These are phyloP conservation scores for Omphalotus guepiniiformis DNA, from an alignment of 768 basidiomycete species.

Conservation along the genomic window DNA sequence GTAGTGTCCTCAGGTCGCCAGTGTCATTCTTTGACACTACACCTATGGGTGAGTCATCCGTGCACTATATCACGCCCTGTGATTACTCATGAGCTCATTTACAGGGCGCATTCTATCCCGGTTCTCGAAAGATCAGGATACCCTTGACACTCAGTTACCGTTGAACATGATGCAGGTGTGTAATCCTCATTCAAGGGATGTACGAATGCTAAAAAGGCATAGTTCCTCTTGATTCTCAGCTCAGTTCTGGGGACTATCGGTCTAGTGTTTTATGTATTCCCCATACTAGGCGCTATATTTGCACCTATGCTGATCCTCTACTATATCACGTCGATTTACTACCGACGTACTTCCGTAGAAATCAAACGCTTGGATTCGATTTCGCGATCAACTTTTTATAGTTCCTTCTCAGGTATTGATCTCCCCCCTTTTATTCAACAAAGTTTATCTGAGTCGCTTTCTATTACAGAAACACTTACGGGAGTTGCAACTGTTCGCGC, in stretches of 20 bases:
- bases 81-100: neutral
- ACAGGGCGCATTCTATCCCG: slow-evolving; percentile 54
- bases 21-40: slow-evolving; percentile 72
- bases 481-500: slow-evolving; percentile 62
- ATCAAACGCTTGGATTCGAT: slow-evolving; percentile 63
- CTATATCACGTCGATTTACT: slow-evolving; percentile 49
- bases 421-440: neutral
- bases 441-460: neutral
- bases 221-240: slow-evolving; percentile 3
- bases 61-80: neutral
- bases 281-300: slow-evolving; percentile 62
- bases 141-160: slow-evolving; percentile 47
- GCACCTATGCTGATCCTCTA: slow-evolving; percentile 49
- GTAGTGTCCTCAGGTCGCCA: slow-evolving; percentile 55
- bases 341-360: slow-evolving; percentile 59
- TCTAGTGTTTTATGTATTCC: slow-evolving; percentile 65
- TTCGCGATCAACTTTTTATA: slow-evolving; percentile 54
- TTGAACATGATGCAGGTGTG: slow-evolving; percentile 43
- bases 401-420: slow-evolving; percentile 49
- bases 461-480: slow-evolving; percentile 49
- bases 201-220: neutral
- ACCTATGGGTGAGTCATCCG: slow-evolving; percentile 45
- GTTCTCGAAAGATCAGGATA: slow-evolving; percentile 60
- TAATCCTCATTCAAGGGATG: neutral
- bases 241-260: slow-evolving; percentile 8